A percentile compares a stretch with the other conserved stretches of the same genome.
Evolutionary conservation across 768 basidiomycete genomes (phyloP).

Genomic region (Favolaschia claudopus): DNA sequence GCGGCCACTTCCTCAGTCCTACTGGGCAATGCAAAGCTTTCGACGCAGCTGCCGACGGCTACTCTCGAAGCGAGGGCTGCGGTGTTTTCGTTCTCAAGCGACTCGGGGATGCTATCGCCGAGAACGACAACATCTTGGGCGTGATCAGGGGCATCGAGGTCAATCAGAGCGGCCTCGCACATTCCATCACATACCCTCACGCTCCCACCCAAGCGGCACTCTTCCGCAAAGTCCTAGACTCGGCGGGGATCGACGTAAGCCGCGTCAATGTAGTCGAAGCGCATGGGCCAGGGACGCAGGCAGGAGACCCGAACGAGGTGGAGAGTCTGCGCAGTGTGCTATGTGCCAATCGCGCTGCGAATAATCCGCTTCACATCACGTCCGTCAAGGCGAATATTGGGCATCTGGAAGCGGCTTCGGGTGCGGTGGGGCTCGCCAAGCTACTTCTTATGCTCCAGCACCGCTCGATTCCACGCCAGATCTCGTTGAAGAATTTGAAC

Average conservation of each 20-base stretch:
- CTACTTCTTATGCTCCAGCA: slow-evolving; percentile 72
- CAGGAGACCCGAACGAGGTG: slow-evolving; percentile 73
- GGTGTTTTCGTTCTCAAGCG: slow-evolving; percentile 78
- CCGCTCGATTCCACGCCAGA: slow-evolving; percentile 62
- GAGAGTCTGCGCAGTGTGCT: slow-evolving; percentile 68
- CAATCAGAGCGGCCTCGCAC: slow-evolving; percentile 72
- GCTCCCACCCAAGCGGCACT: slow-evolving; percentile 64
- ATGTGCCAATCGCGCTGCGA: slow-evolving; percentile 43
- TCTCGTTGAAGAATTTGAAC: slow-evolving; percentile 65
- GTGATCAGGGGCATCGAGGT: slow-evolving; percentile 75
- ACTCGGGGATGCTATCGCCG: slow-evolving; percentile 66
- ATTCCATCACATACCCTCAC: slow-evolving; percentile 80
- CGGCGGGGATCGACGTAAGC: slow-evolving; percentile 50
- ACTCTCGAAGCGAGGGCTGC: slow-evolving; percentile 75
- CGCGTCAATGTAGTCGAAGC: slow-evolving; percentile 73
- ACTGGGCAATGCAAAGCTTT: slow-evolving; percentile 76
- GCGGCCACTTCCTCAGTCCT: slow-evolving; percentile 71
- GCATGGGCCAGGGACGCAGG: slow-evolving; percentile 78
- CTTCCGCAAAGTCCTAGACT: slow-evolving; percentile 55
- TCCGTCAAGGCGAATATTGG: slow-evolving; percentile 80
- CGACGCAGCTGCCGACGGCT: slow-evolving; percentile 77
- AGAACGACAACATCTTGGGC: slow-evolving; percentile 73
- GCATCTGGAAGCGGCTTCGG: slow-evolving; percentile 79
- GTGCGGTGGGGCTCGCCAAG: slow-evolving; percentile 75
- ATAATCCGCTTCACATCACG: slow-evolving; percentile 68